Conservation (phyloP, 176 grass and related monocot genomes). For the Sorghum bicolor region DNA sequence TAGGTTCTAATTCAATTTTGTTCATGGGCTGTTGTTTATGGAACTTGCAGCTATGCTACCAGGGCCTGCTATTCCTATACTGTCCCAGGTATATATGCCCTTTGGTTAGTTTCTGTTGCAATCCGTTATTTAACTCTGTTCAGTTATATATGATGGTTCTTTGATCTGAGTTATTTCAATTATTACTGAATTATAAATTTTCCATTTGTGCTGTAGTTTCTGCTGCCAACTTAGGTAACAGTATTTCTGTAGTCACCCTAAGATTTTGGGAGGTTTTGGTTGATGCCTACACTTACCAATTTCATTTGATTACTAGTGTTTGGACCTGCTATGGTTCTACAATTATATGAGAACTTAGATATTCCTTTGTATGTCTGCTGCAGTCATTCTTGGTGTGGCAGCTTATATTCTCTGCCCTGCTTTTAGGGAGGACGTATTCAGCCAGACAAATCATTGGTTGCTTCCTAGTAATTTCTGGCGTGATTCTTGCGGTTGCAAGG, state of each 20-base stretch:
- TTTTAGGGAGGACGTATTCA: slow-evolving; percentile 68
- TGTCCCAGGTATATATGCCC: slow-evolving; percentile 69
- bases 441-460: slow-evolving; percentile 70
- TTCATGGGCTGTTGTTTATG: slow-evolving; percentile 19
- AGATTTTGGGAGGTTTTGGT: neutral
- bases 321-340: neutral
- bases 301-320: neutral
- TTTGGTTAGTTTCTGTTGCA: slow-evolving; percentile 4
- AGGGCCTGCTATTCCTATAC: slow-evolving; percentile 88
- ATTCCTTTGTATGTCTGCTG: slow-evolving; percentile 29
- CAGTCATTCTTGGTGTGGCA: slow-evolving; percentile 98
- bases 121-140: neutral
- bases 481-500: slow-evolving; percentile 79
- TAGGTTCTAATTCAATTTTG: neutral
- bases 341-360: neutral
- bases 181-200: neutral
- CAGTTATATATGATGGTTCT: neutral
- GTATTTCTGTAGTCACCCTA: neutral
- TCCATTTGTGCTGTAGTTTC: neutral
- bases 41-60: slow-evolving; percentile 72
- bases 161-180: neutral
- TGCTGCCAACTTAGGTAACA: neutral
- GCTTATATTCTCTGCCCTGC: slow-evolving; percentile 71
- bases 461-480: slow-evolving; percentile 73
- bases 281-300: neutral